Conservation (phyloP, 129 eudicot genomes). For the Scalesia atractyloides region DNA sequence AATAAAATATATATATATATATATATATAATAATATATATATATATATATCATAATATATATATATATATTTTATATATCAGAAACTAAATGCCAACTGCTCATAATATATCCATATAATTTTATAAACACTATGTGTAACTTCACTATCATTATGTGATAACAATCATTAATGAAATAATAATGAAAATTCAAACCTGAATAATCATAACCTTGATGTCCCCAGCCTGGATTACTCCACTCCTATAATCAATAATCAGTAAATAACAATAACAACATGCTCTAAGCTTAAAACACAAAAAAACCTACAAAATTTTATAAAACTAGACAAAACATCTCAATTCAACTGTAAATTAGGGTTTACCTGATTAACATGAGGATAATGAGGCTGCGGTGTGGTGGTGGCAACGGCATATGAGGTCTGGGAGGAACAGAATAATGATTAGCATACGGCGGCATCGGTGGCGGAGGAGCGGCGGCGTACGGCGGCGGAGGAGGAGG, state of each 20-base stretch:
- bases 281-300: neutral
- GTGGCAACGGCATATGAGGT: conserved; percentile 42
- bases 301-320: neutral
- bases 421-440: conserved; percentile 48
- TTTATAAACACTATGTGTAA: neutral
- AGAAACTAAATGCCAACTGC: conserved; percentile 9
- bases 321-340: neutral
- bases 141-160: no score
- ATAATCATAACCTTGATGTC: conserved; percentile 72
- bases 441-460: conserved; percentile 38
- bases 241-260: conserved; percentile 47
- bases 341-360: neutral
- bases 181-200: conserved; percentile 43
- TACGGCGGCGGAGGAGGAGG: conserved; percentile 45
- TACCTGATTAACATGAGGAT: conserved; percentile 59
- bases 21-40: no score
- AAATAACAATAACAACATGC: conserved; percentile 20
- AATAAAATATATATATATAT: no score
- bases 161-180: neutral
- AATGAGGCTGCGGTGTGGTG: conserved; percentile 40
- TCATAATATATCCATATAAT: neutral
- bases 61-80: neutral
- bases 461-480: conserved; percentile 48
- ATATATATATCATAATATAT: no score
- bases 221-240: conserved; percentile 60